A percentile compares a stretch with the other conserved stretches of the same genome.
Evolutionary conservation across 495 filamentous ascomycete species (phyloP).

Genomic region (Gamarada debralockiae): DNA sequence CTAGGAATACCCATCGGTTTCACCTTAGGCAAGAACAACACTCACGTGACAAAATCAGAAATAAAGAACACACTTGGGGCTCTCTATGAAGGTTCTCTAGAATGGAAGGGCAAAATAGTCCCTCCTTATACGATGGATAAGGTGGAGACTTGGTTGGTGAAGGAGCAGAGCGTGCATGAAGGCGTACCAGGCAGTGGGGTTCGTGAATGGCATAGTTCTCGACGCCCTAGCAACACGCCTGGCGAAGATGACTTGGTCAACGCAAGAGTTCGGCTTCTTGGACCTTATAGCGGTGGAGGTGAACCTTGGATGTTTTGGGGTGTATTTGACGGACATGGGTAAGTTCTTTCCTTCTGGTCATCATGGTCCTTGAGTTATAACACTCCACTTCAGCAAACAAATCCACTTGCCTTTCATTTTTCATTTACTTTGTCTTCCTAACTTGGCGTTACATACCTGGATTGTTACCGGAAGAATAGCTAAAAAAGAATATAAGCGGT

Average conservation of each 20-base stretch:
- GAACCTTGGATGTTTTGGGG: constrained; percentile 95
- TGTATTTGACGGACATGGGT: constrained; percentile 96
- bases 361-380: too few species aligned
- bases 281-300: background rate
- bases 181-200: background rate
- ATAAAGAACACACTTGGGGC: too few species aligned
- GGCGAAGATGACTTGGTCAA: background rate
- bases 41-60: background rate
- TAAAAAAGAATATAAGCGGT: constrained; percentile 59
- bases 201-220: background rate
- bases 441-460: too few species aligned
- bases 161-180: background rate
- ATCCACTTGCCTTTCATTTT: too few species aligned
- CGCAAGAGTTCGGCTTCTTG: background rate
- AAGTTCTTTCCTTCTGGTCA: too few species aligned
- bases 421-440: too few species aligned
- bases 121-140: background rate
- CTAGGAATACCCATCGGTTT: background rate
- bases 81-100: background rate
- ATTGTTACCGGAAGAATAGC: too few species aligned
- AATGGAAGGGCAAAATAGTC: background rate
- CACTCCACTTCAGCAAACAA: too few species aligned
- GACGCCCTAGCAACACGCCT: background rate
- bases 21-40: background rate
- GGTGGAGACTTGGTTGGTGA: background rate